phyloP scores from a whole-genome alignment of 2,329 filamentous ascomycete species.

The Claviceps humidiphila region DNA sequence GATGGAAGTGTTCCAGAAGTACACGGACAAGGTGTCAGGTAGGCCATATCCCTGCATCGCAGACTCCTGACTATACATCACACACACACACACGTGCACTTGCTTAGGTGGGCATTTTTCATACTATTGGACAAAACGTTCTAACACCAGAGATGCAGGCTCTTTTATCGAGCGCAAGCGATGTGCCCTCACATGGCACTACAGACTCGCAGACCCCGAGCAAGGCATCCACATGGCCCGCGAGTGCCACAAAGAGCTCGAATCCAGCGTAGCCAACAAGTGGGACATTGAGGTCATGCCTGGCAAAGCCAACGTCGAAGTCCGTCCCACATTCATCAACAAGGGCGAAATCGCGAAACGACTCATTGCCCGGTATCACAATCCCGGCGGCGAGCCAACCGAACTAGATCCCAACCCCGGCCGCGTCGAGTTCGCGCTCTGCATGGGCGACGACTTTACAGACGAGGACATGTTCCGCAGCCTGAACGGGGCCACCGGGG shows the following conservation, averaged over 20 bases:
- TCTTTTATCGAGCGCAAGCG: slow-evolving; percentile 92
- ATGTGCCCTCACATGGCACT: slow-evolving; percentile 94
- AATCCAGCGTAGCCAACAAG: slow-evolving; percentile 58
- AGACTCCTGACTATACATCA: too few relatives aligned
- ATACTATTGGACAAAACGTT: neutral
- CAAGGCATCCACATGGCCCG: slow-evolving; percentile 67
- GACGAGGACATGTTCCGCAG: slow-evolving; percentile 96
- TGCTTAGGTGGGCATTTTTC: neutral
- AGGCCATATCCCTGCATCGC: slow-evolving; percentile 14
- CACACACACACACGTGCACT: slow-evolving; percentile 4
- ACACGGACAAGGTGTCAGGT: slow-evolving; percentile 77
- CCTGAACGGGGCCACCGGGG: slow-evolving; percentile 46
- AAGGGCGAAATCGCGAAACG: slow-evolving; percentile 91
- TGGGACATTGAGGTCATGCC: slow-evolving; percentile 95
- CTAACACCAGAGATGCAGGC: slow-evolving; percentile 29
- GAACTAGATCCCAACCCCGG: slow-evolving; percentile 29
- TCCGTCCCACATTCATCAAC: slow-evolving; percentile 93
- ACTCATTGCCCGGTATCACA: slow-evolving; percentile 61
- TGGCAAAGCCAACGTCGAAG: slow-evolving; percentile 93
- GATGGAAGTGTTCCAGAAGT: slow-evolving; percentile 71
- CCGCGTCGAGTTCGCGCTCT: slow-evolving; percentile 74
- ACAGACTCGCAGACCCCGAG: slow-evolving; percentile 79
- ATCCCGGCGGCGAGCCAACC: slow-evolving; percentile 29
- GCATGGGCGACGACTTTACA: slow-evolving; percentile 89
- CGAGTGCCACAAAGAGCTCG: slow-evolving; percentile 71